A percentile compares a stretch with the other conserved stretches of the same genome.
phyloP scores from a whole-genome alignment of 495 filamentous ascomycete genomes.

The Aspergillus avenaceus region DNA sequence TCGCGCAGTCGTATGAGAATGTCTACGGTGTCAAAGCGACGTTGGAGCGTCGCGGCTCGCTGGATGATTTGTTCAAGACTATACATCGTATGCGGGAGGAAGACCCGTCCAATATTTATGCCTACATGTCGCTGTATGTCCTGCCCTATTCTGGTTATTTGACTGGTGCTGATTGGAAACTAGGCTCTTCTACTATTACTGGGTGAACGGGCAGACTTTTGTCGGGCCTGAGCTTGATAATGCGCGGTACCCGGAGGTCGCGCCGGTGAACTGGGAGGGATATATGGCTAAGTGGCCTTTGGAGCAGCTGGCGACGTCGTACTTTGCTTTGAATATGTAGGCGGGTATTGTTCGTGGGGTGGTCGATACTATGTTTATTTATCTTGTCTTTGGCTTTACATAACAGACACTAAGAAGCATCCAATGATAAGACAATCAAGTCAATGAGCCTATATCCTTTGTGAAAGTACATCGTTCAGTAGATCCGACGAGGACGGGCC shows the following conservation, averaged over 20 bases:
- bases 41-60: not conserved
- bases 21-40: not conserved
- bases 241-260: not conserved
- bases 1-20: constrained; percentile 1
- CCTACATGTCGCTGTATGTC: constrained; percentile 7
- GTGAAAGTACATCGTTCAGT: too few species aligned
- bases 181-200: too few species aligned
- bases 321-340: not conserved
- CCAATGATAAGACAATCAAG: too few species aligned
- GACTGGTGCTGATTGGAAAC: too few species aligned
- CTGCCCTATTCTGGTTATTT: too few species aligned
- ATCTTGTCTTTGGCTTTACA: too few species aligned
- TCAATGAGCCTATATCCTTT: too few species aligned
- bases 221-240: not conserved
- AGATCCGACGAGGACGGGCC: too few species aligned
- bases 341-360: too few species aligned
- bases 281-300: not conserved
- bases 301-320: not conserved
- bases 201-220: not conserved
- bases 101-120: constrained; percentile 1
- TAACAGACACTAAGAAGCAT: too few species aligned
- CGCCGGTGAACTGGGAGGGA: not conserved
- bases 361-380: too few species aligned
- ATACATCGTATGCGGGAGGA: not conserved
- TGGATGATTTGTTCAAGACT: constrained; percentile 4